Evolutionary conservation across 306 rosid genomes (phyloP).

Genomic region (Ochetophila trinervis): DNA sequence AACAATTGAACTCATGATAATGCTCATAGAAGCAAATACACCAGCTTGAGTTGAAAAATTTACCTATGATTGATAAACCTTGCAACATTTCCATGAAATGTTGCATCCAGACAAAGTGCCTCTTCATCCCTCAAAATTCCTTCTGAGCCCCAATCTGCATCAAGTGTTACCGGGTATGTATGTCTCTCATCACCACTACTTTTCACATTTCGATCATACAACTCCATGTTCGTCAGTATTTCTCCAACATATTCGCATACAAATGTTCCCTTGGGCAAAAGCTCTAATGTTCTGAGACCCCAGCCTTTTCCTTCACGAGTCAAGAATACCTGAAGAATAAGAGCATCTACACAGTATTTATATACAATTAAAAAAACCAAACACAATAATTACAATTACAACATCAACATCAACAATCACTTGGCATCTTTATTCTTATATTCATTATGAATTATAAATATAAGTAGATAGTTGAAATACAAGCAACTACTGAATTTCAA

Average conservation of each 20-base stretch:
- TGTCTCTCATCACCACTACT: conserved; percentile 52
- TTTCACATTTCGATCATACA: conserved; percentile 53
- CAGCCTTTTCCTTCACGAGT: conserved; percentile 79
- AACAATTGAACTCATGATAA: neutral
- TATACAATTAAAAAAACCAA: neutral
- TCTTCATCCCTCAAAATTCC: conserved; percentile 67
- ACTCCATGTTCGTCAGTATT: conserved; percentile 74
- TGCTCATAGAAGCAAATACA: neutral
- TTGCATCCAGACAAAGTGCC: conserved; percentile 91
- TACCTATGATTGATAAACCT: conserved; percentile 96
- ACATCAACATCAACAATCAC: neutral
- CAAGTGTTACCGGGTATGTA: conserved; percentile 87
- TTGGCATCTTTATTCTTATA: neutral
- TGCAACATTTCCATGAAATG: conserved; percentile 81
- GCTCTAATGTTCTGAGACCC: conserved; percentile 77
- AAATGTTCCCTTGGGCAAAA: conserved; percentile 71
- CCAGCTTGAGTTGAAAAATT: neutral
- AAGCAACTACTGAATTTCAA: conserved; percentile 12
- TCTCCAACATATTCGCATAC: conserved; percentile 90
- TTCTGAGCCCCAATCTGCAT: conserved; percentile 96
- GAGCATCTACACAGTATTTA: neutral
- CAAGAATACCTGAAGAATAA: conserved; percentile 58
- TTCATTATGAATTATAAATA: neutral
- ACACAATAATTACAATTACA: too few relatives aligned
- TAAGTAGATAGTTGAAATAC: neutral